A percentile compares a stretch with the other conserved stretches of the same genome.
These are phyloP conservation scores for Microdochium trichocladiopsis DNA, from an alignment of 2,329 filamentous ascomycete genomes.

Conservation along the genomic window DNA sequence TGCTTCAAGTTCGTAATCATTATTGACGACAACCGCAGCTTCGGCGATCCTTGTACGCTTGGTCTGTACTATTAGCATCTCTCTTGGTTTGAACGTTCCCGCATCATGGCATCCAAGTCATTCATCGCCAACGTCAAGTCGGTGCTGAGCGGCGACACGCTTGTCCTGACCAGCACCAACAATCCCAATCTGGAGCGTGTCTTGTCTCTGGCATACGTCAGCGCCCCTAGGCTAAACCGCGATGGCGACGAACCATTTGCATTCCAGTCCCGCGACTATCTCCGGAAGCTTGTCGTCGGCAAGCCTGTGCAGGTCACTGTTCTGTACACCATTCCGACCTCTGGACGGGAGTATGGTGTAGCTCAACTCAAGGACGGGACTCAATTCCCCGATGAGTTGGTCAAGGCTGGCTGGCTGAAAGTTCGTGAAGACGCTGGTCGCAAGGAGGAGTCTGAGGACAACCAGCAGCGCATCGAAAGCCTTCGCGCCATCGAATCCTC, in stretches of 20 bases:
- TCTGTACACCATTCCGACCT: conserved; percentile 80
- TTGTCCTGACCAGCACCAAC: conserved; percentile 74
- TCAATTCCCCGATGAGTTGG: conserved; percentile 70
- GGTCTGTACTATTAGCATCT: background rate
- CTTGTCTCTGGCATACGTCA: conserved; percentile 87
- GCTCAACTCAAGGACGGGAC: conserved; percentile 71
- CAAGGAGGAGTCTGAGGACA: conserved; percentile 79
- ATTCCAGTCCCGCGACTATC: conserved; percentile 90
- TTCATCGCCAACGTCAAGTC: conserved; percentile 79
- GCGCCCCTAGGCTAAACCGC: conserved; percentile 76
- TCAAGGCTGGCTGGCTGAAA: conserved; percentile 88
- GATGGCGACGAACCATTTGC: conserved; percentile 90
- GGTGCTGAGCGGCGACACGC: conserved; percentile 87
- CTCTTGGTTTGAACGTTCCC: background rate
- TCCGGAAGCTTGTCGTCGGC: conserved; percentile 77
- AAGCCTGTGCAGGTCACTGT: conserved; percentile 81
- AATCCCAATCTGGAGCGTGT: conserved; percentile 78
- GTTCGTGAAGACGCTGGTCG: conserved; percentile 89
- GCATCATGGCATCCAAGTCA: conserved; percentile 27
- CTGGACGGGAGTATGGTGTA: conserved; percentile 81
- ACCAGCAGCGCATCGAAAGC: conserved; percentile 64
- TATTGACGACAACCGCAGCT: conserved; percentile 11
- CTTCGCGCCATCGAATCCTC: conserved; percentile 70
- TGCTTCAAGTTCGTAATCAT: background rate
- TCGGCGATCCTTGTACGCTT: background rate